phyloP scores from a whole-genome alignment of 2,329 filamentous ascomycete species.

The Stagonosporopsis cucurbitacearum region DNA sequence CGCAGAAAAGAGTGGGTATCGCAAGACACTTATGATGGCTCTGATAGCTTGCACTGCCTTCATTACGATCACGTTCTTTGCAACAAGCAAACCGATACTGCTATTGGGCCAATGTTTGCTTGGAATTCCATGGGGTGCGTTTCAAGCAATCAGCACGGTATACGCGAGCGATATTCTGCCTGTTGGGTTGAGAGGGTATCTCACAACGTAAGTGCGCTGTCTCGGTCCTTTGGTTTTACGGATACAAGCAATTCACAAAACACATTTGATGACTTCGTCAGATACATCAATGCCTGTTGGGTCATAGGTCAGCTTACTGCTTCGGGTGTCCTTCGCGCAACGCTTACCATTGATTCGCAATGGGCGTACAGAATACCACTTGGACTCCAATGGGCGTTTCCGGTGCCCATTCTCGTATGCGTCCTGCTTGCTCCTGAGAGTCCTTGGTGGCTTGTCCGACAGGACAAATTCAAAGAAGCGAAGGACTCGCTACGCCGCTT shows the following conservation, averaged over 20 bases:
- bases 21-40: slow-evolving; percentile 21
- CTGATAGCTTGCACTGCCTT: slow-evolving; percentile 16
- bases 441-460: slow-evolving; percentile 75
- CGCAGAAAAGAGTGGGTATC: slow-evolving; percentile 48
- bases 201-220: slow-evolving; percentile 57
- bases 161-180: slow-evolving; percentile 67
- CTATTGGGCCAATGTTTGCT: slow-evolving; percentile 25
- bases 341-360: slow-evolving; percentile 63
- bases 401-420: slow-evolving; percentile 66
- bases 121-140: slow-evolving; percentile 51
- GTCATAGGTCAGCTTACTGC: slow-evolving; percentile 67
- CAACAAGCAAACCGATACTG: slow-evolving; percentile 17
- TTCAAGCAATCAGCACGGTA: slow-evolving; percentile 49
- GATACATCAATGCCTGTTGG: slow-evolving; percentile 40
- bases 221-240: no score
- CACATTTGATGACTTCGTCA: neutral
- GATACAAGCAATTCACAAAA: neutral
- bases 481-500: slow-evolving; percentile 48
- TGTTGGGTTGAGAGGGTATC: slow-evolving; percentile 64
- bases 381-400: slow-evolving; percentile 62
- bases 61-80: slow-evolving; percentile 26
- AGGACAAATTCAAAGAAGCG: slow-evolving; percentile 65
- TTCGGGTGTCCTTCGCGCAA: slow-evolving; percentile 69
- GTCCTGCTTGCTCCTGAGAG: slow-evolving; percentile 71
- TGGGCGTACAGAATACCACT: slow-evolving; percentile 70